Evolutionary conservation across 2,329 filamentous ascomycete species (phyloP).

Genomic region (Drechslera avenae): DNA sequence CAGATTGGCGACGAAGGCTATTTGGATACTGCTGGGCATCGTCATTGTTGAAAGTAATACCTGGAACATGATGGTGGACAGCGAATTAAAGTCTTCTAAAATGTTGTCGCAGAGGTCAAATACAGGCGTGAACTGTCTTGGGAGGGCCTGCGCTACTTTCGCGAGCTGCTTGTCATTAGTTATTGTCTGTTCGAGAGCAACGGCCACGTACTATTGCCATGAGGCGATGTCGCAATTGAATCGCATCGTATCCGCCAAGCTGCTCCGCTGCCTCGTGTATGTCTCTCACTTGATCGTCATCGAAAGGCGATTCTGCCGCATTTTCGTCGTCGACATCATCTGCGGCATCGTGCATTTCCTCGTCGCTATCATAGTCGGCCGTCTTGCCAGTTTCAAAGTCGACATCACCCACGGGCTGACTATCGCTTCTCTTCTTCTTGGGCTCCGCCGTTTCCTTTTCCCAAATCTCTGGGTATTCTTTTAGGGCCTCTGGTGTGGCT

Average conservation of each 20-base stretch:
- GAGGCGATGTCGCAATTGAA: constrained; percentile 66
- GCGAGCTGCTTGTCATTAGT: constrained; percentile 43
- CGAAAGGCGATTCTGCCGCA: constrained; percentile 4
- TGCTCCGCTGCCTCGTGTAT: constrained; percentile 29
- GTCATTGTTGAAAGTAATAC: constrained; percentile 59
- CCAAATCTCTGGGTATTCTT: constrained; percentile 70
- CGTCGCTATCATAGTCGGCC: constrained; percentile 55
- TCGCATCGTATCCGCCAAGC: constrained; percentile 58
- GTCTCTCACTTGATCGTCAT: neutral
- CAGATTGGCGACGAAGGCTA: constrained; percentile 53
- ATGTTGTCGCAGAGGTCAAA: constrained; percentile 65
- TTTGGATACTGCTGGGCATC: constrained; percentile 52
- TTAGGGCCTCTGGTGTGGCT: constrained; percentile 58
- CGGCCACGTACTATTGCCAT: constrained; percentile 58
- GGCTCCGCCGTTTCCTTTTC: constrained; percentile 64
- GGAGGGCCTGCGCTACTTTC: constrained; percentile 43
- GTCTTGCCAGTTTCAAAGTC: constrained; percentile 63
- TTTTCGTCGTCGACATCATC: constrained; percentile 13
- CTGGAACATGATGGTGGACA: constrained; percentile 64
- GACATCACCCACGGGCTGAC: constrained; percentile 63
- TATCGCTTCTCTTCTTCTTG: constrained; percentile 57
- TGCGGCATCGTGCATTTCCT: constrained; percentile 36
- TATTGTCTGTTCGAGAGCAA: no score
- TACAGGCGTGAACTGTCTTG: constrained; percentile 56
- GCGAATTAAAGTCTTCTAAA: constrained; percentile 61